These are phyloP conservation scores for Phytophthora kernoviae DNA, from an alignment of 352 stramenopile genomes.

Conservation along the genomic window DNA sequence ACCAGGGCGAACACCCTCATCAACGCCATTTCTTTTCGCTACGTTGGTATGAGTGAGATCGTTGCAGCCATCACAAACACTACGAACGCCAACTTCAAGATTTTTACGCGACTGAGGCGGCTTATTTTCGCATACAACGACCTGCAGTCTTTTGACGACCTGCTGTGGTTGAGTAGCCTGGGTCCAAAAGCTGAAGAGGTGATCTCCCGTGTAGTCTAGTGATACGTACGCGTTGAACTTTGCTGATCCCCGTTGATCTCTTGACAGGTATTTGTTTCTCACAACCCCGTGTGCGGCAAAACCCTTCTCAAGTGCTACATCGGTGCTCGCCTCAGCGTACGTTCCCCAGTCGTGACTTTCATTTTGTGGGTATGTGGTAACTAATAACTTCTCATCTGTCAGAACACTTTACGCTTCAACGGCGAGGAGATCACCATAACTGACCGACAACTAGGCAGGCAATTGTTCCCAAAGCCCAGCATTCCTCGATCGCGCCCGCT, in stretches of 20 bases:
- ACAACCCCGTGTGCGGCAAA: constrained; percentile 64
- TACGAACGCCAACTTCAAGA: constrained; percentile 53
- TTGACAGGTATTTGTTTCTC: constrained; percentile 59
- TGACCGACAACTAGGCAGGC: constrained; percentile 51
- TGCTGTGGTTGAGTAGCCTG: constrained; percentile 58
- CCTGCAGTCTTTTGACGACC: constrained; percentile 62
- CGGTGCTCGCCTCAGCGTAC: constrained; percentile 52
- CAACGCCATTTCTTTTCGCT: constrained; percentile 73
- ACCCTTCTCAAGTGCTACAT: constrained; percentile 62
- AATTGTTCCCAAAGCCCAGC: constrained; percentile 58
- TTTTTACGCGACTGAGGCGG: constrained; percentile 58
- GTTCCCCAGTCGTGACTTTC: constrained; percentile 8
- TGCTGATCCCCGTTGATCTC: not conserved
- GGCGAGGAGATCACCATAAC: constrained; percentile 57
- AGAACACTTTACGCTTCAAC: constrained; percentile 73
- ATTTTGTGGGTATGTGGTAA: not conserved
- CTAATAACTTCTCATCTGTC: not conserved
- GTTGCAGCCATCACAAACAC: constrained; percentile 33
- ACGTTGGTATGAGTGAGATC: constrained; percentile 53
- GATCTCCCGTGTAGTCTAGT: not conserved
- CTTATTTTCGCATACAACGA: constrained; percentile 77
- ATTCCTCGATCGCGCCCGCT: constrained; percentile 4
- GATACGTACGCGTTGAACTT: not conserved
- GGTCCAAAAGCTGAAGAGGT: constrained; percentile 75
- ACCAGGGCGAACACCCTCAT: constrained; percentile 56